phyloP scores from a whole-genome alignment of 2,329 filamentous ascomycete species.

The Hortaea werneckii region DNA sequence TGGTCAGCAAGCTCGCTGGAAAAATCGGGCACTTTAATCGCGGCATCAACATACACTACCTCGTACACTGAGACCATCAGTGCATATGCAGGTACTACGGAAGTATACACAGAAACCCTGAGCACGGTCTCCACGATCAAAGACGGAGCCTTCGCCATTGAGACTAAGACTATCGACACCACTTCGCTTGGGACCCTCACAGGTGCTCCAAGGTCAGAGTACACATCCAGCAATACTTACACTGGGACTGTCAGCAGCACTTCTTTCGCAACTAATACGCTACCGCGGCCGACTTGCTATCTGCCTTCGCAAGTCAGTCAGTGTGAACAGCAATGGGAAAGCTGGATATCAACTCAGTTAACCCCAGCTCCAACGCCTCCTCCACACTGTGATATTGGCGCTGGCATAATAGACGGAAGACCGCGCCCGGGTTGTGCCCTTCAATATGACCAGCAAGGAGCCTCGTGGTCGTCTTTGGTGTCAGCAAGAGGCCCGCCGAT shows the following conservation, averaged over 20 bases:
- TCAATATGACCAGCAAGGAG: neutral
- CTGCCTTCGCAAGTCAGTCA: slow-evolving; percentile 5
- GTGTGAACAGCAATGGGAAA: slow-evolving; percentile 6
- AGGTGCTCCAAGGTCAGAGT: neutral
- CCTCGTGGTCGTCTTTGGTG: neutral
- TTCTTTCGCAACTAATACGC: neutral
- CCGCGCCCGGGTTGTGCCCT: slow-evolving; percentile 3
- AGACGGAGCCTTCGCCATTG: neutral
- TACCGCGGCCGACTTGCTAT: slow-evolving; percentile 5
- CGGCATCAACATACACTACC: neutral
- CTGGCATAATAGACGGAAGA: slow-evolving; percentile 1
- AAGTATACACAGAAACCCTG: neutral
- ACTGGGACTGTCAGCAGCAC: neutral
- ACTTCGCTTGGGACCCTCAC: neutral
- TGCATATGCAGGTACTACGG: neutral
- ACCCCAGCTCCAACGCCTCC: slow-evolving; percentile 7
- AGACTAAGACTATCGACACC: neutral
- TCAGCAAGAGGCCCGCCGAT: neutral
- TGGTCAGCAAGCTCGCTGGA: neutral
- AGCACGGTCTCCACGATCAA: neutral
- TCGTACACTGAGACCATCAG: neutral
- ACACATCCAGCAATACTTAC: neutral
- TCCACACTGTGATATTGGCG: slow-evolving; percentile 7
- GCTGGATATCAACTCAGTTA: slow-evolving; percentile 5
- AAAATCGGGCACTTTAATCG: neutral